Evolutionary conservation across 768 basidiomycete genomes (phyloP), one percentile per base, ranked within the genome.

Genomic region (Boletellus ananiceps): DNA sequence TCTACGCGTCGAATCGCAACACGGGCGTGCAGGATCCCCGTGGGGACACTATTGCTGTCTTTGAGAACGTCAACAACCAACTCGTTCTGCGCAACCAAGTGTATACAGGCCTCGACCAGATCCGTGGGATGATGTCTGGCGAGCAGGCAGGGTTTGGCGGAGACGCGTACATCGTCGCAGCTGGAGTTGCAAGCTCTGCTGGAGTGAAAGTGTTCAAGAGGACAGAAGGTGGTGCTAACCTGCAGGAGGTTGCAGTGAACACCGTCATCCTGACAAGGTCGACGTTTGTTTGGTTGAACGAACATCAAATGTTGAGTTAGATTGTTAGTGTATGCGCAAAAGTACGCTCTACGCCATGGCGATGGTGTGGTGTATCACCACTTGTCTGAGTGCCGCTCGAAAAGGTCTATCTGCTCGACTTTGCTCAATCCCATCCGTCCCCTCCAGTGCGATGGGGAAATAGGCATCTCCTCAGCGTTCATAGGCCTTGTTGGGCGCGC

Each of bases 1-100:
- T 86, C 56, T 88, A 86, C 66, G 75, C 73, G 16, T 84, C 84
- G 4, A 87, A 87, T 68, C 75, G 85, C 36, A 84, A 86, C 64
- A 71, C 70, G 0, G 80, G 75, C 16, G 64, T 69, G 4, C 69
- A 70, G 46, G 79, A 80, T 47, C 62, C 77, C 19, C 73, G 74
- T 8, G 81, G 82, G 7, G 84, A 86, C 63, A 71, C 82, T 0
- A 82, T 86, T 42, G 82, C 80, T 5, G 79, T 86, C 41, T 83
- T 80, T 57, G 71, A 78, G 52, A 71, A 73, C 36, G 61, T 79
- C 33, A 27, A 67, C 57, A 58, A 63, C 29, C 40, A 50, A 29
- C 62, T 83, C 35, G 61, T 66, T 29, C 67, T 81, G 37, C 58
- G 80, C 33, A 68, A 69, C 12, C 80, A 84, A 49, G 76, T 84